These are phyloP conservation scores for Alternaria brassicicola DNA, from an alignment of 2,329 filamentous ascomycete genomes.

Conservation along the genomic window DNA sequence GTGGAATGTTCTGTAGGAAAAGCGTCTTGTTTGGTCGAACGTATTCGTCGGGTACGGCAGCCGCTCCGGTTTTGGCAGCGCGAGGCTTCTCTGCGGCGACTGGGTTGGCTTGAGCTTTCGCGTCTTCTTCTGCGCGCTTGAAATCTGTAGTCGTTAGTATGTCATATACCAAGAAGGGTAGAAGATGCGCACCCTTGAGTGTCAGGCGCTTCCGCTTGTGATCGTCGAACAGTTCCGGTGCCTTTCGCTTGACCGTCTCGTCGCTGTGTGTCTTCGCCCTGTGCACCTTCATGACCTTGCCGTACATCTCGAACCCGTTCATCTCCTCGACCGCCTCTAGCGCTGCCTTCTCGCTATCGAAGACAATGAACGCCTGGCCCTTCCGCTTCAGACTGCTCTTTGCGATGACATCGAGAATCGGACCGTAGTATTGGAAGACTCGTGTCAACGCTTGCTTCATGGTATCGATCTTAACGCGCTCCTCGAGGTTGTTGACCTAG, in stretches of 20 bases:
- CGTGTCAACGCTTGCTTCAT: constrained; percentile 75
- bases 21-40: constrained; percentile 96
- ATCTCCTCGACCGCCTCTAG: constrained; percentile 82
- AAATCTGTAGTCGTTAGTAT: constrained; percentile 57
- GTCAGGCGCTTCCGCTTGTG: constrained; percentile 85
- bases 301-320: constrained; percentile 91
- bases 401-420: constrained; percentile 80
- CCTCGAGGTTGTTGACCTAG: constrained; percentile 82
- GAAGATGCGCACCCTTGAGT: constrained; percentile 75
- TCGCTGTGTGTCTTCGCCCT: constrained; percentile 85
- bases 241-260: constrained; percentile 77
- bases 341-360: constrained; percentile 80
- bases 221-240: constrained; percentile 81
- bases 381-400: constrained; percentile 92
- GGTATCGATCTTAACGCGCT: constrained; percentile 81
- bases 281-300: constrained; percentile 84
- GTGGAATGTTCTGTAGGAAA: constrained; percentile 90
- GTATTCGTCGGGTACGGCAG: constrained; percentile 95
- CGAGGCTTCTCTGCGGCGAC: constrained; percentile 59
- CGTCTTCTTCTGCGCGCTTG: constrained; percentile 82
- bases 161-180: constrained; percentile 41
- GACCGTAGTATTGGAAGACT: constrained; percentile 89
- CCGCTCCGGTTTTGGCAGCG: constrained; percentile 70
- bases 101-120: constrained; percentile 76
- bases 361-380: constrained; percentile 95